Evolutionary conservation across 345 rosid species (phyloP).

Genomic region (Lumnitzera littorea): DNA sequence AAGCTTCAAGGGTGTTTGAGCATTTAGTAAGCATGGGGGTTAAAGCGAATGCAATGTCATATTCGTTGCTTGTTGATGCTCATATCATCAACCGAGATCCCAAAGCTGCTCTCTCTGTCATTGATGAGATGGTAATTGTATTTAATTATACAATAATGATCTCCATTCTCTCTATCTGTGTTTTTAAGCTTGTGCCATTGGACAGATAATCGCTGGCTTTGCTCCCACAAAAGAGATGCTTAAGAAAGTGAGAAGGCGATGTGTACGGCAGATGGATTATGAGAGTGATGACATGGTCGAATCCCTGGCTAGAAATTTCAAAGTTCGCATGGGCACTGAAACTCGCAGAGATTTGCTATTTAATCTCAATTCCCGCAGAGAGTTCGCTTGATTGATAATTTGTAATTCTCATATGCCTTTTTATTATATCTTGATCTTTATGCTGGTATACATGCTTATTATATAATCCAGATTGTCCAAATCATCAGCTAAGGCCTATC

Average conservation of each 20-base stretch:
- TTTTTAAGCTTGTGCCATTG: constrained; percentile 1
- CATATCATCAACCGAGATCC: constrained; percentile 83
- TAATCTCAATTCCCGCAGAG: constrained; percentile 54
- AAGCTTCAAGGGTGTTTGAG: constrained; percentile 80
- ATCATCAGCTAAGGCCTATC: no score
- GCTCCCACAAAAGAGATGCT: constrained; percentile 69
- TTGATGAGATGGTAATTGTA: constrained; percentile 65
- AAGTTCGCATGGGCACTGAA: constrained; percentile 60
- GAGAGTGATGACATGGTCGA: constrained; percentile 56
- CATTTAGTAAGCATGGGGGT: constrained; percentile 70
- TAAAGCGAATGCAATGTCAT: constrained; percentile 73
- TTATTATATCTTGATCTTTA: no score
- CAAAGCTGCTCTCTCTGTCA: constrained; percentile 60
- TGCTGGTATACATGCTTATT: no score
- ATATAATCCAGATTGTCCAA: no score
- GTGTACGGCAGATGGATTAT: constrained; percentile 68
- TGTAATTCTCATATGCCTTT: not conserved
- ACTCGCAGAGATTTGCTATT: constrained; percentile 67
- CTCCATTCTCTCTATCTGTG: not conserved
- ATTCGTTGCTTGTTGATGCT: constrained; percentile 78
- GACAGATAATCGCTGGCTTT: constrained; percentile 72
- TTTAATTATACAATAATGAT: not conserved
- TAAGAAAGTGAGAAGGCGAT: constrained; percentile 77
- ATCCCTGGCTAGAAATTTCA: constrained; percentile 44
- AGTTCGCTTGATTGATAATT: constrained; percentile 33